Evolutionary conservation across 2,329 filamentous ascomycete genomes (phyloP).

Genomic region (Ophiostoma populinum): DNA sequence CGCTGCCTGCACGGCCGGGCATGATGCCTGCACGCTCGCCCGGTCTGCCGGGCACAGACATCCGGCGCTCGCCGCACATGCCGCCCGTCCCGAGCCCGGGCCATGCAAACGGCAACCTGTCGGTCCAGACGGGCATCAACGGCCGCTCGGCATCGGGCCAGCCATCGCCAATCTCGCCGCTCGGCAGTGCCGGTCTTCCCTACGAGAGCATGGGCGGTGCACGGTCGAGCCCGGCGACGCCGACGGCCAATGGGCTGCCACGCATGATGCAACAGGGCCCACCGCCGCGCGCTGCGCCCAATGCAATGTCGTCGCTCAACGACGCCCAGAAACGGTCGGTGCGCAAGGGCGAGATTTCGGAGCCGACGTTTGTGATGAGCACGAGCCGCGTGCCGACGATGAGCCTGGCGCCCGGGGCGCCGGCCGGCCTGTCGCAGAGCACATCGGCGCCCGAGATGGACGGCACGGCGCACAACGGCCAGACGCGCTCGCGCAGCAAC

Average conservation of each 20-base stretch:
- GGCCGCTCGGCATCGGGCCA: constrained; percentile 15
- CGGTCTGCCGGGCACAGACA: constrained; percentile 30
- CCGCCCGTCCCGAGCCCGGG: constrained; percentile 29
- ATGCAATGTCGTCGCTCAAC: too few species aligned
- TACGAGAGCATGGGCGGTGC: constrained; percentile 4
- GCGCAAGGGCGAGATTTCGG: constrained; percentile 31
- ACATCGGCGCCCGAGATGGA: constrained; percentile 10
- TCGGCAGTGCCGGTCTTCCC: constrained; percentile 13
- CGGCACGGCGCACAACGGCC: too few species aligned
- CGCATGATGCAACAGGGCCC: constrained; percentile 6
- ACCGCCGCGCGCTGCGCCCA: too few species aligned
- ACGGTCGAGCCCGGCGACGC: constrained; percentile 18
- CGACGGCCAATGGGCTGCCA: constrained; percentile 14
- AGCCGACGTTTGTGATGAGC: constrained; percentile 29
- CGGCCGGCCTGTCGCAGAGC: too few species aligned
- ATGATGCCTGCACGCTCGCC: constrained; percentile 22
- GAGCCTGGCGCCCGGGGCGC: constrained; percentile 20
- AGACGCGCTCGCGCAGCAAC: constrained; percentile 19
- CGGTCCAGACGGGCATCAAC: constrained; percentile 14
- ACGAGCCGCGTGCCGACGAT: constrained; percentile 28
- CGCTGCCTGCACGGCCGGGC: constrained; percentile 1
- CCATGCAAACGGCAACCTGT: constrained; percentile 20
- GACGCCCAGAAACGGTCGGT: constrained; percentile 25
- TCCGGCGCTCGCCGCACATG: constrained; percentile 29
- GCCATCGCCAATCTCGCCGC: constrained; percentile 28